These are phyloP conservation scores for Turnera subulata DNA, from an alignment of 345 rosid genomes.

Conservation along the genomic window DNA sequence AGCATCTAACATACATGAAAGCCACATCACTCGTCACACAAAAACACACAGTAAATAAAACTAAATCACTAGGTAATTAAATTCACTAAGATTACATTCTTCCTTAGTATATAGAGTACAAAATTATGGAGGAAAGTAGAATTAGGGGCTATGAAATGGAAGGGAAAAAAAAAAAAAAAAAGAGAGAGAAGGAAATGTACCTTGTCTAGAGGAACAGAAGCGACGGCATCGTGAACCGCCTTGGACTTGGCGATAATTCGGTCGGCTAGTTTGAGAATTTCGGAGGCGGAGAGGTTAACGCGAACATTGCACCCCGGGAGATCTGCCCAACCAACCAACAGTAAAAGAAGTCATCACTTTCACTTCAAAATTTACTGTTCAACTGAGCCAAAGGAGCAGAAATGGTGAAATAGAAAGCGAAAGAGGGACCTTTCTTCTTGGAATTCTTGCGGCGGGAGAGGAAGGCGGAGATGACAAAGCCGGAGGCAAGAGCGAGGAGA, in stretches of 20 bases:
- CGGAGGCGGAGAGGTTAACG: conserved; percentile 60
- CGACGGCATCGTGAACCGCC: conserved; percentile 64
- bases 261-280: conserved; percentile 65
- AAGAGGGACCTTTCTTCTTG: conserved; percentile 47
- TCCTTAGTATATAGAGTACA: too few relatives aligned
- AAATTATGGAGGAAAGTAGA: neutral
- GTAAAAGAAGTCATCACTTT: neutral
- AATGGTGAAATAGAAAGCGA: neutral
- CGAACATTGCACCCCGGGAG: conserved; percentile 63
- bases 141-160: neutral
- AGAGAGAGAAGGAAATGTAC: conserved; percentile 23
- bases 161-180: too few relatives aligned
- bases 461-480: conserved; percentile 64
- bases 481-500: conserved; percentile 52
- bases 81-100: too few relatives aligned
- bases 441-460: conserved; percentile 43
- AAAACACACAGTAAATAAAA: too few relatives aligned
- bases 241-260: conserved; percentile 59
- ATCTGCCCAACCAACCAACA: conserved; percentile 36
- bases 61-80: too few relatives aligned
- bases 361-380: neutral
- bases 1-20: neutral
- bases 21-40: too few relatives aligned
- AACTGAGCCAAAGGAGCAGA: neutral
- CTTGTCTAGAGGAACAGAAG: conserved; percentile 77